These are phyloP conservation scores for Lactarius sanguifluus DNA, from an alignment of 768 basidiomycete species.

Conservation along the genomic window DNA sequence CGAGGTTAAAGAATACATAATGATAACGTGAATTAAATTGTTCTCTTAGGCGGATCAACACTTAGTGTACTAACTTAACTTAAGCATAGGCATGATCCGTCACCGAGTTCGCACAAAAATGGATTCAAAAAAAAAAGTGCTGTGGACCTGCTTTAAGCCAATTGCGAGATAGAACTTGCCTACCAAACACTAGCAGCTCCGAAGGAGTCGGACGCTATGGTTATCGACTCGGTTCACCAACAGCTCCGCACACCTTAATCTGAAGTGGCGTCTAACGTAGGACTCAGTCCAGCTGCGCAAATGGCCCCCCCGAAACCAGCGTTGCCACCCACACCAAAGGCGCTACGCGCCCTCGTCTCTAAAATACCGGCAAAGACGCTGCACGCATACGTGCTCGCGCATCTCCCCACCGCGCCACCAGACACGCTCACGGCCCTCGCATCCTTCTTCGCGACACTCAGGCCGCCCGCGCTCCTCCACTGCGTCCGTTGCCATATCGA, in stretches of 20 bases:
- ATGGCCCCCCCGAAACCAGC: conserved; percentile 32
- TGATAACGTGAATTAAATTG: conserved; percentile 65
- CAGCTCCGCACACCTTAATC: conserved; percentile 56
- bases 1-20: conserved; percentile 76
- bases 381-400: conserved; percentile 58
- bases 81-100: background rate
- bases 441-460: conserved; percentile 59
- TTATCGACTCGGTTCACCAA: conserved; percentile 9
- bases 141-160: too few relatives aligned
- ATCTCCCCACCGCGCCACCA: conserved; percentile 43
- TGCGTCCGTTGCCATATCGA: too few relatives aligned
- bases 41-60: conserved; percentile 77
- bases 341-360: conserved; percentile 52
- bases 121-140: too few relatives aligned
- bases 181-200: background rate
- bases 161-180: too few relatives aligned
- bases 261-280: conserved; percentile 31
- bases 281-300: conserved; percentile 13
- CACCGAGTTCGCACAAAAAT: background rate
- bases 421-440: conserved; percentile 48
- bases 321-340: conserved; percentile 32
- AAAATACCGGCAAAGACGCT: conserved; percentile 67
- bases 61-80: conserved; percentile 55
- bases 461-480: conserved; percentile 44
- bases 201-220: conserved; percentile 12